A percentile compares a stretch with the other conserved stretches of the same genome.
Conservation (phyloP, 345 rosid genomes). For the Diplotaxis tenuifolia region DNA sequence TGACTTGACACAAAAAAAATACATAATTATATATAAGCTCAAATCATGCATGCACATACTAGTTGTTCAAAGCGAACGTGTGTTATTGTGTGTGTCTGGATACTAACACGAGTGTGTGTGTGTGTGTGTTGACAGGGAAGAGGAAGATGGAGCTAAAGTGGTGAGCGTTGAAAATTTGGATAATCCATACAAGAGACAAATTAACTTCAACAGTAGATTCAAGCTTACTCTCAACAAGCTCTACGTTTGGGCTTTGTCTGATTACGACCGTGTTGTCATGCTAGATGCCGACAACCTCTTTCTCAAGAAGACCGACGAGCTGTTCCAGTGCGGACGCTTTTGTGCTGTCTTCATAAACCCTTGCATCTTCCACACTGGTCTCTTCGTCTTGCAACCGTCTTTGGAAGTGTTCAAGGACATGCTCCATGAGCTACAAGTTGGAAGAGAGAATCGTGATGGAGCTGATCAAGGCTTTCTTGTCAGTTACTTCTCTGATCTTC, state of each 20-base stretch:
- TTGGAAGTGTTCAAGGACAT: slow-evolving; percentile 67
- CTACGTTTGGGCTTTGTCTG: slow-evolving; percentile 85
- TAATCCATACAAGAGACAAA: slow-evolving; percentile 72
- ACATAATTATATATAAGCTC: neutral
- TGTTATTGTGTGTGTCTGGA: neutral
- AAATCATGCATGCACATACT: neutral
- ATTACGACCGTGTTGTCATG: slow-evolving; percentile 91
- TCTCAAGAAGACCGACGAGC: slow-evolving; percentile 78
- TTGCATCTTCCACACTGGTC: slow-evolving; percentile 97
- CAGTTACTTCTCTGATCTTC: slow-evolving; percentile 82
- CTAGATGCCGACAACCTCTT: slow-evolving; percentile 91
- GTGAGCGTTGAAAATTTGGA: slow-evolving; percentile 83
- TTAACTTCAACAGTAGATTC: slow-evolving; percentile 67
- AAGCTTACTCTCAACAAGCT: slow-evolving; percentile 88
- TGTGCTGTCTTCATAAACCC: slow-evolving; percentile 98
- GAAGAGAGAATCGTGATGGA: slow-evolving; percentile 77
- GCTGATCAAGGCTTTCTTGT: slow-evolving; percentile 95
- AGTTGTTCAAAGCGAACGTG: slow-evolving; percentile 14
- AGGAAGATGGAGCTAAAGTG: slow-evolving; percentile 91
- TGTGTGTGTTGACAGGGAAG: slow-evolving; percentile 47
- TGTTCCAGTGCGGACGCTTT: slow-evolving; percentile 92
- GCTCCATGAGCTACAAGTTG: slow-evolving; percentile 67
- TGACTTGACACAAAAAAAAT: neutral
- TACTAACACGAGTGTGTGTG: neutral
- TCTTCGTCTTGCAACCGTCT: slow-evolving; percentile 89